Evolutionary conservation across 1,284 basidiomycete genomes (phyloP).

Genomic region (Sphaerobolus stellatus): DNA sequence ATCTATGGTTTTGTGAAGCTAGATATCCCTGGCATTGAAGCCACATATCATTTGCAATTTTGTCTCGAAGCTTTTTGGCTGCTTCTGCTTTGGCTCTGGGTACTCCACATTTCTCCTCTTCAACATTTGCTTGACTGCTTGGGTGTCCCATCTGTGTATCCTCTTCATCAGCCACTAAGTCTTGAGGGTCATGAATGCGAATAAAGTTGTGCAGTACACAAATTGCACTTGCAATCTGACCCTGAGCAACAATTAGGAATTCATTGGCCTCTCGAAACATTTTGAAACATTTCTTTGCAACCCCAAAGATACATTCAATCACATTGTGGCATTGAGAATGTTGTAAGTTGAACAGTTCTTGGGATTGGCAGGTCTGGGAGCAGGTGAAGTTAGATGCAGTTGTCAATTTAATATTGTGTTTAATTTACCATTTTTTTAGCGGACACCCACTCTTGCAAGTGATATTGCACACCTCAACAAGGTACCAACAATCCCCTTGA

Average conservation of each 20-base stretch:
- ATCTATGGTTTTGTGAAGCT: too few relatives aligned
- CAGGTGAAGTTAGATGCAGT: too few relatives aligned
- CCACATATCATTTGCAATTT: conserved; percentile 34
- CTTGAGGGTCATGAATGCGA: conserved; percentile 18
- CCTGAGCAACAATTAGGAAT: conserved; percentile 22
- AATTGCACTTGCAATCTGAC: conserved; percentile 19
- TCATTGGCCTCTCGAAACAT: conserved; percentile 19
- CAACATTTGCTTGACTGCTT: conserved; percentile 1
- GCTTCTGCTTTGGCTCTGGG: conserved; percentile 14
- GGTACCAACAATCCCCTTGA: conserved; percentile 32
- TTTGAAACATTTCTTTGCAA: conserved; percentile 13
- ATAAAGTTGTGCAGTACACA: conserved; percentile 27
- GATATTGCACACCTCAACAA: conserved; percentile 34
- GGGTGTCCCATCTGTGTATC: not conserved
- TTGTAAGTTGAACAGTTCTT: conserved; percentile 24
- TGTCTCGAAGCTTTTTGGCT: conserved; percentile 24
- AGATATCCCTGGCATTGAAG: conserved; percentile 16
- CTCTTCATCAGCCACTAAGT: conserved; percentile 9
- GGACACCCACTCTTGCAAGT: conserved; percentile 35
- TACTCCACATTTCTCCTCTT: not conserved
- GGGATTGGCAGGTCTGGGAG: conserved; percentile 17
- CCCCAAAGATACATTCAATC: conserved; percentile 11
- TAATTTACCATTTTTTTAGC: too few relatives aligned
- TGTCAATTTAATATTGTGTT: too few relatives aligned
- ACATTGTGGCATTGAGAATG: conserved; percentile 19